Conservation (phyloP, 2,329 filamentous ascomycete genomes). For the Botrytis cinerea region DNA sequence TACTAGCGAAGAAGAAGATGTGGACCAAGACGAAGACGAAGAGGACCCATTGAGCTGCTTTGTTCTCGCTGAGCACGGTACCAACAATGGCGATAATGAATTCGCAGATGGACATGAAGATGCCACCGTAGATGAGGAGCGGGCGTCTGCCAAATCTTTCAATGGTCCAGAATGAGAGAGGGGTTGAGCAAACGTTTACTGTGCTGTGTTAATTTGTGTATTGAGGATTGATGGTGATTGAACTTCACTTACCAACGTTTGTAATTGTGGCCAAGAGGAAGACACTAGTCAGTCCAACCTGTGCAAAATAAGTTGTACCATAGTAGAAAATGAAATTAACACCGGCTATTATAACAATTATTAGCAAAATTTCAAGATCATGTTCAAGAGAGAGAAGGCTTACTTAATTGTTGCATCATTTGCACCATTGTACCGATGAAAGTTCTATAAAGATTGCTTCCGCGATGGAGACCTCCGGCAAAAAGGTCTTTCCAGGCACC, state of each 20-base stretch:
- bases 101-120: slow-evolving; percentile 83
- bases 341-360: slow-evolving; percentile 61
- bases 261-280: slow-evolving; percentile 83
- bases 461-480: slow-evolving; percentile 59
- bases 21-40: slow-evolving; percentile 71
- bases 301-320: slow-evolving; percentile 87
- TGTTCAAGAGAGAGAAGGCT: slow-evolving; percentile 27
- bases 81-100: slow-evolving; percentile 75
- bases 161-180: slow-evolving; percentile 79
- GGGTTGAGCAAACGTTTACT: slow-evolving; percentile 84
- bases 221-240: background rate
- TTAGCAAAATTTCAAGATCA: slow-evolving; percentile 7
- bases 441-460: slow-evolving; percentile 69
- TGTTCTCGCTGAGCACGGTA: slow-evolving; percentile 62
- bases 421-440: slow-evolving; percentile 73
- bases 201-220: background rate
- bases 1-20: slow-evolving; percentile 84
- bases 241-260: slow-evolving; percentile 11
- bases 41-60: slow-evolving; percentile 43
- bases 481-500: slow-evolving; percentile 70
- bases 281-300: slow-evolving; percentile 71
- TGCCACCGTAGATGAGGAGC: slow-evolving; percentile 75
- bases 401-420: slow-evolving; percentile 73
- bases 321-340: slow-evolving; percentile 93
- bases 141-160: slow-evolving; percentile 78